Evolutionary conservation across 164 flowering plant species (phyloP), one percentile per base, ranked within the genome.

Genomic region (Aristolochia californica): DNA sequence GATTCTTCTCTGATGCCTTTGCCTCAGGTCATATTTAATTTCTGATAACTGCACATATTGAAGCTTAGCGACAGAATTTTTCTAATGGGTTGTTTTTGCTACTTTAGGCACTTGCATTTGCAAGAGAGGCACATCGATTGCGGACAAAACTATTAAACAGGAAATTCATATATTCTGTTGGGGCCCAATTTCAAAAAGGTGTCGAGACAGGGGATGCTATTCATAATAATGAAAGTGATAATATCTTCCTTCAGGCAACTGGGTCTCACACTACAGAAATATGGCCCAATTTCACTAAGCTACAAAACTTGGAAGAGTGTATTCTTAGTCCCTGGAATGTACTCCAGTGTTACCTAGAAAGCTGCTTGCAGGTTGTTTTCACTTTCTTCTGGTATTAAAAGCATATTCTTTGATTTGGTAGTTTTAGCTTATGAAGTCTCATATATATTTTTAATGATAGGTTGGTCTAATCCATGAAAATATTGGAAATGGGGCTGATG

Each of bases 301-400:
- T 79, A 53, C 63, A 63, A 68, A 73, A 76, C 50, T 27, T 71
- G 52, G 80, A 78, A 60, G 49, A 62, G 55, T 67, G 56, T 70
- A 43, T 66, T 66, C 73, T 81, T 64, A 89, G 83, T 75, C 91
- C 91, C 22, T 94, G 97, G 97, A 85, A 71, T 69, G 78, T 90
- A 43, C 93, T 94, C 45, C 77, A 77, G 22, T 77, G 85, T 69
- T 94, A 85, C 63, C 86, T 90, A 47, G 97, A 94, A 69, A 94
- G 99, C 76, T 64, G 69, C 58, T 72, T 90, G 61, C 99, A 94
- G 99, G 99, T 89, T 56, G 48, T n/a, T 56, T 34, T 24, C 45
- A 12, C 53, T 48, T 28, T 20, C 30, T 28, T 34, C 40, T 26
- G 11, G 12, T 22, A 1, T 14, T 50, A 1, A 17, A 22, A 20